Evolutionary conservation across 495 filamentous ascomycete genomes (phyloP), one percentile per base, ranked within the genome.

Genomic region (Aspergillus olivimuriae): DNA sequence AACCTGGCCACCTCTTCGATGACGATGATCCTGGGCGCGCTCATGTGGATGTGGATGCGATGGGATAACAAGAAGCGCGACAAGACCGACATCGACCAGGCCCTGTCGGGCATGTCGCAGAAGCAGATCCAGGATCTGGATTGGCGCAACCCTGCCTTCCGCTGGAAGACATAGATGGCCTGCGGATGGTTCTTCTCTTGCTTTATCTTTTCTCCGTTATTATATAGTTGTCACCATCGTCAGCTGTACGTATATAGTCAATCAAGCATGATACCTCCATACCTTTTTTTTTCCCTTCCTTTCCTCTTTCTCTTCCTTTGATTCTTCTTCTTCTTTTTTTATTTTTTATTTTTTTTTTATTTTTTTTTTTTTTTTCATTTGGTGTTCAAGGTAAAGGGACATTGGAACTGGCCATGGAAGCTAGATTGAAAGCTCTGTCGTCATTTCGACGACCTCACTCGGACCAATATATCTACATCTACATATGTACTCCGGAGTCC

Each of bases 131-230:
- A 84, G 59, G 78, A 83, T 52, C 52, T 87, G 19, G 84, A 87
- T 52, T 89, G 82, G 81, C 73, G 69, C 46, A 81, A 89, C 54
- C 84, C 84, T 5, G 78, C 63, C n/a, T 87, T 84, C 60, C 72
- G 66, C 51, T 82, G 71, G 82, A 72, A 61, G 55, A 74, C 70
- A 47, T 82, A 57, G 60, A 20, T n/a, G n/a, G n/a, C n/a, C 33
- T 10, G 8, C 10, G 2, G 31, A 16, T 11, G 35, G 35, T 19
- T 3, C 5, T 20, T 1, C 3, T 38, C 11, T n/a, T 23, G 1
- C 17, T 23, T 19, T 15, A 6, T 38, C n/a, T 21, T 22, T 7
- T 38, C 21, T 23, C 12, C 4, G 21, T 19, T 38, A 5, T 1
- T 16, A 6, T 42, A 14, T 36, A 21, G 8, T 3, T 38, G n/a